Evolutionary conservation across 1,139 yeast genomes (phyloP).

Genomic region (Hanseniaspora sp.): DNA sequence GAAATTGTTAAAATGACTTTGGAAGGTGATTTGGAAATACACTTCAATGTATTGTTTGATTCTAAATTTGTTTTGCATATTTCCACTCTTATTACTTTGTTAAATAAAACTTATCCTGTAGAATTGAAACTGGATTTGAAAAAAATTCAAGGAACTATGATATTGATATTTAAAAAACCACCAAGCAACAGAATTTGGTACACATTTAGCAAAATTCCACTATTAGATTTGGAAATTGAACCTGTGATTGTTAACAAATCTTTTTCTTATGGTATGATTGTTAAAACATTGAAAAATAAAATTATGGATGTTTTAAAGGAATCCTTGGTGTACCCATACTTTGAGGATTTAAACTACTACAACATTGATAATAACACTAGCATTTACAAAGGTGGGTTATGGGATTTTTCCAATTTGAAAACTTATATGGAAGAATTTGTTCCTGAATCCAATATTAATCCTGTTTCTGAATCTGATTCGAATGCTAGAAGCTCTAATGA

Average conservation of each 20-base stretch:
- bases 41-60: constrained; percentile 51
- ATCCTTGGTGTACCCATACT: constrained; percentile 68
- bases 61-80: constrained; percentile 68
- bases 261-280: constrained; percentile 63
- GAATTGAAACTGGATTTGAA: constrained; percentile 66
- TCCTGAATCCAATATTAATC: not conserved
- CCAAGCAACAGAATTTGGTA: constrained; percentile 90
- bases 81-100: constrained; percentile 64
- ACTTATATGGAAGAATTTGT: not conserved
- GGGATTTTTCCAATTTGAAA: constrained; percentile 37
- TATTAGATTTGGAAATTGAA: constrained; percentile 61
- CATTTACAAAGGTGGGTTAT: constrained; percentile 80
- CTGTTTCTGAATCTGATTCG: not conserved
- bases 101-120: constrained; percentile 31
- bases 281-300: constrained; percentile 66
- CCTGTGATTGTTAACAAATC: constrained; percentile 82
- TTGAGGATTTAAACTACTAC: constrained; percentile 77
- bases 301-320: constrained; percentile 71
- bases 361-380: constrained; percentile 40
- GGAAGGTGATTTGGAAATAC: constrained; percentile 64
- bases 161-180: constrained; percentile 67
- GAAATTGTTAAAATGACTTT: constrained; percentile 59
- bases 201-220: constrained; percentile 71
- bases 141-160: constrained; percentile 61
- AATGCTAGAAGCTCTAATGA: constrained; percentile 1